Conservation (phyloP, 116 monocot genomes). For the Zostera marina region DNA sequence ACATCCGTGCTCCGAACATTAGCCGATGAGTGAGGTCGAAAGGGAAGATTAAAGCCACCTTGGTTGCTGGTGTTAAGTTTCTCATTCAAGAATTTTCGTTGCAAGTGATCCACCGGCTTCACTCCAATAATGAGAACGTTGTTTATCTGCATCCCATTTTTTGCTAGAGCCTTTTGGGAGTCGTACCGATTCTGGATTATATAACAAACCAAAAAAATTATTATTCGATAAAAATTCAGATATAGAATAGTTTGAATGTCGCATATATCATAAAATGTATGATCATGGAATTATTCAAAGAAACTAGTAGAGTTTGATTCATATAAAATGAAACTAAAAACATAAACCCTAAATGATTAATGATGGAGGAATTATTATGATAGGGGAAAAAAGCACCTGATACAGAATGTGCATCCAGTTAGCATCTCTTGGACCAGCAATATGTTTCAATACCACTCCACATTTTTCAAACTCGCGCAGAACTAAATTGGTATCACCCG, state of each 20-base stretch:
- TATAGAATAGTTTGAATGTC: background rate
- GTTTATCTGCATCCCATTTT: slow-evolving; percentile 59
- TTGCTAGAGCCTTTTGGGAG: slow-evolving; percentile 54
- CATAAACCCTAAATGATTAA: background rate
- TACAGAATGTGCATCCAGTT: slow-evolving; percentile 91
- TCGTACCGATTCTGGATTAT: slow-evolving; percentile 57
- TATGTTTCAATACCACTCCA: slow-evolving; percentile 50
- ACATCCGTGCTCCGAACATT: slow-evolving; percentile 11
- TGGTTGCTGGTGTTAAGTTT: slow-evolving; percentile 17
- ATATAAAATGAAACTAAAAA: too few relatives aligned
- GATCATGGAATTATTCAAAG: background rate
- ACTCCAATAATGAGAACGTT: slow-evolving; percentile 68
- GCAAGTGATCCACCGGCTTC: slow-evolving; percentile 53
- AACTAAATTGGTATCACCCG: slow-evolving; percentile 70
- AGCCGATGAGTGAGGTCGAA: slow-evolving; percentile 12
- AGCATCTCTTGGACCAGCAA: slow-evolving; percentile 75
- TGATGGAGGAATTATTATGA: background rate
- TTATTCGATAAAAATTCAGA: background rate
- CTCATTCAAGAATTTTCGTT: slow-evolving; percentile 45
- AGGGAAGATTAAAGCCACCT: slow-evolving; percentile 45
- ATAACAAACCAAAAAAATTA: background rate
- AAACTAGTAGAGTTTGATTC: too few relatives aligned
- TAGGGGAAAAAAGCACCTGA: slow-evolving; percentile 30
- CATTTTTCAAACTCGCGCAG: slow-evolving; percentile 87
- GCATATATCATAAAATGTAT: too few relatives aligned